A percentile compares a stretch with the other conserved stretches of the same genome.
Evolutionary conservation across 2,329 filamentous ascomycete genomes (phyloP).

Genomic region (Phoma sp.): DNA sequence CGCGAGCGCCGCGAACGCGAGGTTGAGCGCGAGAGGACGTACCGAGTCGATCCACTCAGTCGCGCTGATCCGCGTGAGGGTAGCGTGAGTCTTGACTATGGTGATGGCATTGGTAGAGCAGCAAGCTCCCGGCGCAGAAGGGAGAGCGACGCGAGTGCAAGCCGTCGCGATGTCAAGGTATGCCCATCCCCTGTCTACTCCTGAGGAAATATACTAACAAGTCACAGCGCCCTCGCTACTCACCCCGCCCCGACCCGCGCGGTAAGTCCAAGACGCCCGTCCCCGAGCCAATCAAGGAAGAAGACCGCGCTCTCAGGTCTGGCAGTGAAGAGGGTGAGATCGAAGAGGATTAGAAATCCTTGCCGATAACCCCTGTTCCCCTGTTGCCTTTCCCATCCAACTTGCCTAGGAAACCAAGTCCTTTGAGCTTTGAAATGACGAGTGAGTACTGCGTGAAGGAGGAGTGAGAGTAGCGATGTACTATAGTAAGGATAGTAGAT

Average conservation of each 20-base stretch:
- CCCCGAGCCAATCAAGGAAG: constrained; percentile 54
- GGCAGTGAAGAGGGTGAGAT: constrained; percentile 99
- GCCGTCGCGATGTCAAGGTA: constrained; percentile 54
- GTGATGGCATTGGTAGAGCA: constrained; percentile 64
- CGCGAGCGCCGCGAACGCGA: constrained; percentile 88
- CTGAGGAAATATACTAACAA: constrained; percentile 18
- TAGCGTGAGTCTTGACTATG: constrained; percentile 88
- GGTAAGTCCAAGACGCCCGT: constrained; percentile 65
- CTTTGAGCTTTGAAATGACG: not conserved
- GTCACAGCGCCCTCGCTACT: constrained; percentile 57
- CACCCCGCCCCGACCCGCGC: constrained; percentile 57
- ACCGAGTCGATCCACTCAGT: constrained; percentile 58
- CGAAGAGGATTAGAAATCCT: constrained; percentile 69
- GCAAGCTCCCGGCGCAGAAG: constrained; percentile 74
- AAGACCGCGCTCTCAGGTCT: constrained; percentile 74
- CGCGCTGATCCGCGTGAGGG: constrained; percentile 78
- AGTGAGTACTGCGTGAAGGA: not conserved
- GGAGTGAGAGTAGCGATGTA: no score
- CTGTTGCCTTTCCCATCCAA: not conserved
- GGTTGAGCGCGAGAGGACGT: constrained; percentile 86
- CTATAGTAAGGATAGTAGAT: not conserved
- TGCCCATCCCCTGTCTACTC: not conserved
- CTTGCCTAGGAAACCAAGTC: not conserved
- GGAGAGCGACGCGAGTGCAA: constrained; percentile 68
- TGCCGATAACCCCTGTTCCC: not conserved